These are phyloP conservation scores for Podospora bellae-mahoneyi DNA, from an alignment of 495 filamentous ascomycete species.

Conservation along the genomic window DNA sequence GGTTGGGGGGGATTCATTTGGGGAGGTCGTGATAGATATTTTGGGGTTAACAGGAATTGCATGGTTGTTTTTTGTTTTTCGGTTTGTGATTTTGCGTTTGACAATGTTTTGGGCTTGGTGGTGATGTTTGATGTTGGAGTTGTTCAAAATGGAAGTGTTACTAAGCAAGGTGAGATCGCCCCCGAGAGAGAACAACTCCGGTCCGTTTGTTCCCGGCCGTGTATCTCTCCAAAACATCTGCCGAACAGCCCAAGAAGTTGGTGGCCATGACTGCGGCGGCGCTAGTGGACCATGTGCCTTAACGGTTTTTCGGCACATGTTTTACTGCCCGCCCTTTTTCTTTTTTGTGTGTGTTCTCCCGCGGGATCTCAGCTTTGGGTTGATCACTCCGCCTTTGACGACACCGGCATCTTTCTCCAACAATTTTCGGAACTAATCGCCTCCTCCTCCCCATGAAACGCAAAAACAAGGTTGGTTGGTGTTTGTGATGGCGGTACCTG, in stretches of 20 bases:
- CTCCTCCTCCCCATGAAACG: not conserved
- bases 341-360: not conserved
- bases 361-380: not conserved
- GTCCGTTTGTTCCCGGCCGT: not conserved
- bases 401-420: not conserved
- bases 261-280: slow-evolving; percentile 9
- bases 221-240: slow-evolving; percentile 5
- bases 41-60: not conserved
- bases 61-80: not conserved
- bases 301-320: slow-evolving; percentile 13
- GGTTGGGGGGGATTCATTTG: not conserved
- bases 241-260: slow-evolving; percentile 2
- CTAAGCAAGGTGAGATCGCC: not conserved
- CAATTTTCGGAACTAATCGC: too few species aligned
- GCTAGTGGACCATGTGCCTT: slow-evolving; percentile 3
- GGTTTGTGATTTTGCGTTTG: not conserved
- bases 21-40: not conserved
- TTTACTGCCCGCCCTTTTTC: not conserved
- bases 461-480: not conserved
- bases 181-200: not conserved
- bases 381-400: not conserved
- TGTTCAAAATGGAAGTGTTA: too few species aligned
- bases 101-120: not conserved
- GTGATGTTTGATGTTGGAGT: not conserved
- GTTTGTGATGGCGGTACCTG: too few species aligned